Evolutionary conservation across 148 eudicot species (phyloP), one percentile per base, ranked within the genome.

Genomic region (Silene latifolia): DNA sequence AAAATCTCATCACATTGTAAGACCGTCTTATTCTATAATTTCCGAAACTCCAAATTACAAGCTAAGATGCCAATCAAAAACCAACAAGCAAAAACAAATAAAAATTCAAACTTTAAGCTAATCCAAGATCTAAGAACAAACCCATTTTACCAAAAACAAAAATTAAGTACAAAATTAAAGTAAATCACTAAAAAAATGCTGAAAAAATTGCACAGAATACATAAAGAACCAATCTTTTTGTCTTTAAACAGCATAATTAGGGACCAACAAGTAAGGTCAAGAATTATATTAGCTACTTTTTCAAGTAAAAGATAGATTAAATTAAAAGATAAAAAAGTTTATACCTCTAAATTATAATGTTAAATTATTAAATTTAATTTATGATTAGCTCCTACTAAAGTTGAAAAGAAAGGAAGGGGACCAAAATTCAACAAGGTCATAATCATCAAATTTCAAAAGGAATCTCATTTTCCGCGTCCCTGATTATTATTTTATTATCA

Each of bases 361-460:
- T 25, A 76, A 42, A 60, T 60, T 25, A 69, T 58, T 63, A 76
- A 70, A 12, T 53, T 53, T 32, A 3, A 57, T 39, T 47, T 19
- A 51, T 56, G 58, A 54, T 61, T 51, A 48, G 71, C 21, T 7
- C 56, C 60, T 25, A 70, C 79, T 70, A 71, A 76, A 68, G 64
- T 76, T 62, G 76, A 61, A 73, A 63, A 48, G 42, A 74, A 74
- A 27, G 29, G n/a, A 35, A 51, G 69, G 21, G 63, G 78, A 65
- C 75, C 63, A 65, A 65, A 80, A 76, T 72, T 53, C 67, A 76
- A 80, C 76, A 65, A 76, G 83, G 79, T 80, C 80, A 80, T 66
- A 65, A 76, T 80, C 73, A 80, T 76, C 61, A 57, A n/a, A 42
- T 21, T 67, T 39, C 23, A 66, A 66, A 66, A 32, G 42, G 23